Percentiles rank a stretch among this genome's conserved stretches.
phyloP scores from a whole-genome alignment of 2,329 filamentous ascomycete genomes.

The Magnaporthales sp. region DNA sequence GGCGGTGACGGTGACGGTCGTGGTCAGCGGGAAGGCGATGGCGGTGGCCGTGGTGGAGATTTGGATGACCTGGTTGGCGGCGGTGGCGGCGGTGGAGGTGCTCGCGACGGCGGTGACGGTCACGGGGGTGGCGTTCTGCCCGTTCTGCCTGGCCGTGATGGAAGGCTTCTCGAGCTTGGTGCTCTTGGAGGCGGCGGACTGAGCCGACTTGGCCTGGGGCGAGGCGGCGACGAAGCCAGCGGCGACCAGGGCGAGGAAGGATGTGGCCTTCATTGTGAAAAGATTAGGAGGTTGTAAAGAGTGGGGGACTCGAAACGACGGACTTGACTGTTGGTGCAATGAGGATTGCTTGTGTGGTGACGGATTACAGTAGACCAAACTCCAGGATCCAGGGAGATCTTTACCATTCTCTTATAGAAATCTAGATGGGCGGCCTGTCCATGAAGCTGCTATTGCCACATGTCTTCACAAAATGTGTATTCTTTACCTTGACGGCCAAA shows the following conservation, averaged over 20 bases:
- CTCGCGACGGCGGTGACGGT: conserved; percentile 2
- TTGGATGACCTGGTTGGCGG: neutral
- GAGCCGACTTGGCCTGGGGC: no score
- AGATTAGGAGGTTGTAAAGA: neutral
- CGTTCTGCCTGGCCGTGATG: conserved; percentile 5
- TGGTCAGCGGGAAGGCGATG: neutral
- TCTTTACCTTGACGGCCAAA: neutral
- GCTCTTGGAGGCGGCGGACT: no score
- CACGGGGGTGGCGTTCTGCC: neutral
- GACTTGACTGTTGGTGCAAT: neutral
- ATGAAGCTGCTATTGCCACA: neutral
- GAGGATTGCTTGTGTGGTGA: neutral
- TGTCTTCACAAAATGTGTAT: neutral
- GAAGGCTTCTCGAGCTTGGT: conserved; percentile 5
- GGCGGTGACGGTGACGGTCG: conserved; percentile 3
- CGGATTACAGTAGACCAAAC: neutral
- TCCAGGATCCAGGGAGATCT: neutral
- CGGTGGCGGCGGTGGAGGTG: neutral
- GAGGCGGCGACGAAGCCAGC: neutral
- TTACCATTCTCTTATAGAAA: neutral
- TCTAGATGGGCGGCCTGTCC: neutral
- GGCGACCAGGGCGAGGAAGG: conserved; percentile 6
- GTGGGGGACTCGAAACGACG: neutral
- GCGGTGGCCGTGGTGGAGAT: neutral
- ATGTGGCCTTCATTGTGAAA: conserved; percentile 7